phyloP scores from a whole-genome alignment of 192 early-diverging fungal genomes.

The Rhizophagus sp. region DNA sequence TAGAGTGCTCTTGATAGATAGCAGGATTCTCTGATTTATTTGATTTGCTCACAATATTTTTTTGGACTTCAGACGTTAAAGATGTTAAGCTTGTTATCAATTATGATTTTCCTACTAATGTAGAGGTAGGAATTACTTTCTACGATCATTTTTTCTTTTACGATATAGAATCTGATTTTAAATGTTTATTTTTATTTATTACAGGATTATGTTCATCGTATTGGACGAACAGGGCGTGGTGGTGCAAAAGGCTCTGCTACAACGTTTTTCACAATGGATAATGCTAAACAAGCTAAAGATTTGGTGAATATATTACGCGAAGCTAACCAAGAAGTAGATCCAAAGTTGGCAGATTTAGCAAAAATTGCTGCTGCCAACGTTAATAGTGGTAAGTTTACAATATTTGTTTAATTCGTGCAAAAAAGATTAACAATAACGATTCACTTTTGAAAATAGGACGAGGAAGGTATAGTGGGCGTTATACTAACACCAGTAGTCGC shows the following conservation, averaged over 20 bases:
- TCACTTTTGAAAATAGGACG: slow-evolving; percentile 27
- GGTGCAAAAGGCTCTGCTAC: slow-evolving; percentile 87
- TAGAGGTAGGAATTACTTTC: slow-evolving; percentile 46
- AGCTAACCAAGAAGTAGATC: slow-evolving; percentile 88
- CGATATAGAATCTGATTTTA: not conserved
- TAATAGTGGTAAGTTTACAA: slow-evolving; percentile 27
- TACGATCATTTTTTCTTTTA: not conserved
- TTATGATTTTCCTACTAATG: slow-evolving; percentile 90
- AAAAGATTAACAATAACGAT: not conserved
- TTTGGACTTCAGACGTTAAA: slow-evolving; percentile 69
- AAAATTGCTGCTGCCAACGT: slow-evolving; percentile 45
- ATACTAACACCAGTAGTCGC: slow-evolving; percentile 22
- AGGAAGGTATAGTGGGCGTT: slow-evolving; percentile 39
- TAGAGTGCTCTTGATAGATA: not conserved
- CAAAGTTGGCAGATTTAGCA: slow-evolving; percentile 71
- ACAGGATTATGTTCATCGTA: slow-evolving; percentile 88
- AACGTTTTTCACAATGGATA: slow-evolving; percentile 91
- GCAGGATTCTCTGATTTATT: slow-evolving; percentile 4
- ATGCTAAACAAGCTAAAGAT: slow-evolving; percentile 80
- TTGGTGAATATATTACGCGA: slow-evolving; percentile 86
- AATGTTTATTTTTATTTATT: slow-evolving; percentile 35
- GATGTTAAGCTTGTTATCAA: slow-evolving; percentile 98
- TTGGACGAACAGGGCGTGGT: slow-evolving; percentile 96
- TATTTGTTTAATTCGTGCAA: not conserved
- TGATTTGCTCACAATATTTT: slow-evolving; percentile 39